Percentiles rank a stretch among this genome's conserved stretches.
Evolutionary conservation across 2,329 filamentous ascomycete species (phyloP).

Genomic region (Ophiostoma quercus): DNA sequence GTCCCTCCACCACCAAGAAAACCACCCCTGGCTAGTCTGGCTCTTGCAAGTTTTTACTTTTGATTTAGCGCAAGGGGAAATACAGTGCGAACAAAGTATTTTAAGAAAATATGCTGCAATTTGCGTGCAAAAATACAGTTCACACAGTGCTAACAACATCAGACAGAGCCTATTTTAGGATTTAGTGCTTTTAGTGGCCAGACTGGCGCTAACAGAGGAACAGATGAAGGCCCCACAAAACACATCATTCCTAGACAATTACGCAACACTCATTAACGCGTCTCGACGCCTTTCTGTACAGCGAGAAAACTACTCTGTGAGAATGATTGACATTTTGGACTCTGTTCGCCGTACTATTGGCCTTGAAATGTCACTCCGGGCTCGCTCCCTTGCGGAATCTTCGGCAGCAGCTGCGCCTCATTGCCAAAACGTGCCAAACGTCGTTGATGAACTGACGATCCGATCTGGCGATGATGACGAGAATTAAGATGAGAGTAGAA

Average conservation of each 20-base stretch:
- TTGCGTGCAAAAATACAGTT: background rate
- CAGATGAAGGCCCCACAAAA: constrained; percentile 11
- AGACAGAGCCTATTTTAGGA: constrained; percentile 1
- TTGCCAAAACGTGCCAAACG: constrained; percentile 6
- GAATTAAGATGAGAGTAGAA: background rate
- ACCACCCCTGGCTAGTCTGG: constrained; percentile 19
- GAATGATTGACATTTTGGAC: background rate
- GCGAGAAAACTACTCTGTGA: background rate
- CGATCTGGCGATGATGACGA: background rate
- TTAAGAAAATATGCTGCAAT: background rate
- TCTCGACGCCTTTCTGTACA: background rate
- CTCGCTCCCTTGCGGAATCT: constrained; percentile 11
- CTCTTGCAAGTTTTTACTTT: constrained; percentile 18
- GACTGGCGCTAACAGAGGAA: background rate
- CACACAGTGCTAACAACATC: background rate
- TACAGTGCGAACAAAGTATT: background rate
- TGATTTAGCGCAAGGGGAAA: constrained; percentile 23
- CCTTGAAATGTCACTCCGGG: background rate
- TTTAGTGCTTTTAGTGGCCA: constrained; percentile 2
- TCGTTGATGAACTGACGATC: background rate
- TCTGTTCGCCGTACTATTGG: background rate
- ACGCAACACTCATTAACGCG: constrained; percentile 16
- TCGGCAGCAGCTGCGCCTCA: constrained; percentile 11
- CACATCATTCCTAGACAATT: constrained; percentile 15
- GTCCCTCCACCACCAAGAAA: constrained; percentile 11